Conservation (phyloP, 768 basidiomycete genomes). For the Macrolepiota albuminosa region DNA sequence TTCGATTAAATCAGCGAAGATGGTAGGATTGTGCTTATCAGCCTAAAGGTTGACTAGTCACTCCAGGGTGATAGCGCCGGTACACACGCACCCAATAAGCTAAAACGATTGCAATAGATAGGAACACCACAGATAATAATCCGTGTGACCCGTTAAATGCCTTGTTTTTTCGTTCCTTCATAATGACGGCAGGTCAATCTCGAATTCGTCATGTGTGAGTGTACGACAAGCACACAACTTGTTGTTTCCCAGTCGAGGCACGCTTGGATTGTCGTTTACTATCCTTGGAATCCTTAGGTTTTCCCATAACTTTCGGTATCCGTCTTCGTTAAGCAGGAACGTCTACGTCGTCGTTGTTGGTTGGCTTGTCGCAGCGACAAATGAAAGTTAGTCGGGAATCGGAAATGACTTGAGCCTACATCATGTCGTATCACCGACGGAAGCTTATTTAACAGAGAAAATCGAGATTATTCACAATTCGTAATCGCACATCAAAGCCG, state of each 20-base stretch:
- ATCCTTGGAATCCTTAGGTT: constrained; percentile 4
- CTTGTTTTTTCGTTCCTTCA: background rate
- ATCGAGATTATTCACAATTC: too few relatives aligned
- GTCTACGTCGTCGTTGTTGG: background rate
- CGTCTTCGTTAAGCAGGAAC: background rate
- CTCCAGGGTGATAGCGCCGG: background rate
- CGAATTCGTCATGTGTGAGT: background rate
- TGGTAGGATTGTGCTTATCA: constrained; percentile 9
- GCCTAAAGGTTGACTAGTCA: background rate
- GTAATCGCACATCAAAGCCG: too few relatives aligned
- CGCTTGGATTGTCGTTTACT: constrained; percentile 6
- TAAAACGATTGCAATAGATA: constrained; percentile 8
- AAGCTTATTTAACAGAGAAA: too few relatives aligned
- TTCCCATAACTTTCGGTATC: constrained; percentile 1
- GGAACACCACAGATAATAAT: constrained; percentile 4
- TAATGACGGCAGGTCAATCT: background rate
- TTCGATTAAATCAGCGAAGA: constrained; percentile 23
- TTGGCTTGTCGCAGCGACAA: background rate
- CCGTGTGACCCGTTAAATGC: background rate
- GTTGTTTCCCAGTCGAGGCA: background rate
- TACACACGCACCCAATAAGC: constrained; percentile 10
- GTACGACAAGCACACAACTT: constrained; percentile 3
- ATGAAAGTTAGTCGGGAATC: background rate
- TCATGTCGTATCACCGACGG: too few relatives aligned
- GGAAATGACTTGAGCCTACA: background rate